phyloP scores from a whole-genome alignment of 768 basidiomycete species.

The Leccinum fibrillosum region DNA sequence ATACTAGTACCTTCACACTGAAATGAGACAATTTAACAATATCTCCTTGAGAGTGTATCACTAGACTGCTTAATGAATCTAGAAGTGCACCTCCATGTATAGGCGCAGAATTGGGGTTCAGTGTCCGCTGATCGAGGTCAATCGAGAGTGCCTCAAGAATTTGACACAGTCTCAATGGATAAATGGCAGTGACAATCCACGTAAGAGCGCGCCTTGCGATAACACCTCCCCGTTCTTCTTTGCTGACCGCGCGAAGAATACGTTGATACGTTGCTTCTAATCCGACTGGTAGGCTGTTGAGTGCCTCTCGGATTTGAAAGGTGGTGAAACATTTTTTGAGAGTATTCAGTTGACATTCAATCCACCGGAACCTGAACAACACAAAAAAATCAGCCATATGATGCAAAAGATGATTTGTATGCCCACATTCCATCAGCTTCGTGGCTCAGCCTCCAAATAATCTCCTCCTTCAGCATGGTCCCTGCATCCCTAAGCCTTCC shows the following conservation, averaged over 20 bases:
- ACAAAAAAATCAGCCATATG: background rate
- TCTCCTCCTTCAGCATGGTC: conserved; percentile 2
- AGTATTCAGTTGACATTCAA: background rate
- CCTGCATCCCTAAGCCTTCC: background rate
- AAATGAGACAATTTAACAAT: background rate
- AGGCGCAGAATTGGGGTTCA: background rate
- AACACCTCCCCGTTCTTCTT: background rate
- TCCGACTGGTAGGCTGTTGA: background rate
- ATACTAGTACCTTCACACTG: background rate
- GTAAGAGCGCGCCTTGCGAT: background rate
- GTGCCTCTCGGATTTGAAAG: background rate
- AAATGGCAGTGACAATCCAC: background rate
- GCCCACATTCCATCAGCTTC: conserved; percentile 13
- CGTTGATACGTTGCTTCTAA: background rate
- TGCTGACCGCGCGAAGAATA: background rate
- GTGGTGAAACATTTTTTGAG: background rate
- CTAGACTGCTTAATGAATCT: background rate
- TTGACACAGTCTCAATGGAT: background rate
- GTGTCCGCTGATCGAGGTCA: background rate
- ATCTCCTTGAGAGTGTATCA: background rate
- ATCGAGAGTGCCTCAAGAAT: background rate
- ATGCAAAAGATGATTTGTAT: background rate
- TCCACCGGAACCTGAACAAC: background rate
- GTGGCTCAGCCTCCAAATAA: background rate
- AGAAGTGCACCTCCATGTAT: background rate